A percentile compares a stretch with the other conserved stretches of the same genome.
Evolutionary conservation across 2,329 filamentous ascomycete species (phyloP).

Genomic region (Tympanopsis confertula): DNA sequence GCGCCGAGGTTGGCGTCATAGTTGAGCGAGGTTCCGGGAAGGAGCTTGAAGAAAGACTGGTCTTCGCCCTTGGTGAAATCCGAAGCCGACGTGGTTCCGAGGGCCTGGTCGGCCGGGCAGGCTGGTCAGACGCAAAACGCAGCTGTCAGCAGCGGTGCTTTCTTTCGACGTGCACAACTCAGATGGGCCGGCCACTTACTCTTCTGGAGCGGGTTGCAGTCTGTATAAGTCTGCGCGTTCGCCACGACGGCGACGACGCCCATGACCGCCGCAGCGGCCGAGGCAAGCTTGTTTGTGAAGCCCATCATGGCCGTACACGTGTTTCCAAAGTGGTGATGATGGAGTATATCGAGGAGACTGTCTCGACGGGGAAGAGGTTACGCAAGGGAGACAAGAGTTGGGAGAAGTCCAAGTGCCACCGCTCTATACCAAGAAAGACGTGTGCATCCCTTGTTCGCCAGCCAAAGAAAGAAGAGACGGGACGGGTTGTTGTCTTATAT

Average conservation of each 20-base stretch:
- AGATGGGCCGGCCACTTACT: slow-evolving; percentile 9
- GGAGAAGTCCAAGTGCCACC: no score
- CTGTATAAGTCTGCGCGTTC: slow-evolving; percentile 29
- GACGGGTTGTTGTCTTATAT: no score
- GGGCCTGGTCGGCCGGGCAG: slow-evolving; percentile 29
- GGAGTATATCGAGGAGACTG: no score
- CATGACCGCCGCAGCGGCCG: slow-evolving; percentile 5
- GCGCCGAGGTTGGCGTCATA: slow-evolving; percentile 28
- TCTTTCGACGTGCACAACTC: background rate
- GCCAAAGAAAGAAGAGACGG: no score
- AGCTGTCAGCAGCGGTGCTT: background rate
- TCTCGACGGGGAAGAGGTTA: no score
- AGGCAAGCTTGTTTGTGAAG: background rate
- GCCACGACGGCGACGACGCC: slow-evolving; percentile 14
- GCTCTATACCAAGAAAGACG: no score
- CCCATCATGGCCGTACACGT: no score
- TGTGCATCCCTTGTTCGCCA: no score
- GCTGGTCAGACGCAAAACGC: slow-evolving; percentile 10
- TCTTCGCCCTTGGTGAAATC: slow-evolving; percentile 28
- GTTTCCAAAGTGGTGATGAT: no score
- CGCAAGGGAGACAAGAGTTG: no score
- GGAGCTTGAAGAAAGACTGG: slow-evolving; percentile 41
- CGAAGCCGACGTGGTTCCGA: slow-evolving; percentile 22
- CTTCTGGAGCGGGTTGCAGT: slow-evolving; percentile 28
- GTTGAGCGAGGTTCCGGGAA: slow-evolving; percentile 28